Base-by-base conservation (phyloP, 768 basidiomycete genomes). In the Podaxis sp. region DNA sequence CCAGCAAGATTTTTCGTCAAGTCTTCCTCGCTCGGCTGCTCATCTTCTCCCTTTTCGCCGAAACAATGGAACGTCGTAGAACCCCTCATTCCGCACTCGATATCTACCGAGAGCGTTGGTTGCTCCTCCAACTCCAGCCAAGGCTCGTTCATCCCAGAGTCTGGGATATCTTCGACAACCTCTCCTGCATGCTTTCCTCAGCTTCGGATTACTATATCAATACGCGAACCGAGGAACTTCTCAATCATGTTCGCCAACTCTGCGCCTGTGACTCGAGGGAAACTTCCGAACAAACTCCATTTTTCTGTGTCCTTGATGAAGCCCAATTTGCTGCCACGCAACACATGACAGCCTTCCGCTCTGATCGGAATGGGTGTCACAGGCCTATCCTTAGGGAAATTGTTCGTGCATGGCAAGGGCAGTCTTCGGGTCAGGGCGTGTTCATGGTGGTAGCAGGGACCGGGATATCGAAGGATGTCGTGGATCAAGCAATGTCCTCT, bases 261-360 rank as follows among this genome's bases (percentile, higher is more conserved):
- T 74, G 73, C 52, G 63, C 71, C 2, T 49, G 57, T 7, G 46
- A 68, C 0, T 39, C 51, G 4, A 15, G 39, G 1, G 51, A 40
- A n/a, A 46, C 8, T 38, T 38, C n/a, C 67, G 28, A 65, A 54
- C 70, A 73, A 58, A 74, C 72, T 4, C 77, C 79, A 5, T 63
- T 82, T 22, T 82, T 80, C 66, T 80, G 78, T 62, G 74, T 82
- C 15, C 72, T 82, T 7, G 80, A 82, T 54, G 80, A 82, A 68
- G 79, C 78, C 11, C 80, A 82, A 63, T 72, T 75, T 52, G 79
- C 81, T 5, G 79, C 79, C 0, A 77, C 75, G 0, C 74, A 78
- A 54, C 76, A 76, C 48, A 71, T 64, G 24, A 59, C 68, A 1
- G 73, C 79, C 1, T 81, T 82, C 64, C 75, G 75, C 54, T 80